These are phyloP conservation scores for Aegle marmelos DNA, from an alignment of 345 rosid genomes.

Conservation along the genomic window DNA sequence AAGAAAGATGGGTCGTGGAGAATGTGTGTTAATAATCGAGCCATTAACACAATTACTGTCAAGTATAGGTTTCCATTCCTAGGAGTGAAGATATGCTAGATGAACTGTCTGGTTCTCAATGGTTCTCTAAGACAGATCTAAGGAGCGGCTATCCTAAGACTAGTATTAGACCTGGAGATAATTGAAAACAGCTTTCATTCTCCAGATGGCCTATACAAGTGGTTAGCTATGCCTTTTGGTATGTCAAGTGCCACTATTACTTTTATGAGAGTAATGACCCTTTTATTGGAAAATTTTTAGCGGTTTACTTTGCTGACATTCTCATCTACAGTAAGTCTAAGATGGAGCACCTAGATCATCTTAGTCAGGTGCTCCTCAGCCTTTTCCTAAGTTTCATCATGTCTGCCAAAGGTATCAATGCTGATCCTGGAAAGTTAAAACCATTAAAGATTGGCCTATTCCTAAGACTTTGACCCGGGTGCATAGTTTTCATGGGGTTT, in stretches of 20 bases:
- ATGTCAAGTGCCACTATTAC: neutral
- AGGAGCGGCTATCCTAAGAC: too few species aligned
- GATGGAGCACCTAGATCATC: neutral
- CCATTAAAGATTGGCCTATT: neutral
- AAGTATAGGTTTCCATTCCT: neutral
- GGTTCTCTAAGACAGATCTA: neutral
- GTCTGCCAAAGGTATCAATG: neutral
- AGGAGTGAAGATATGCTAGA: neutral
- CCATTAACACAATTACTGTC: too few species aligned
- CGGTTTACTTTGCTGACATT: constrained; percentile 1
- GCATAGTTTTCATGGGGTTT: neutral
- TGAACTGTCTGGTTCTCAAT: neutral
- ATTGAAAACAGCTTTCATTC: neutral
- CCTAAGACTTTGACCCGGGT: neutral
- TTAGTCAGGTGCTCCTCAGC: neutral
- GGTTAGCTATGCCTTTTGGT: neutral
- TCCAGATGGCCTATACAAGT: neutral
- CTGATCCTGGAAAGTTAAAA: neutral
- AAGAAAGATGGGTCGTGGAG: neutral
- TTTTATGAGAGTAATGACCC: neutral
- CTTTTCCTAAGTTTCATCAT: neutral
- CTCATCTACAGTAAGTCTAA: neutral
- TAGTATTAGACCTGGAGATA: neutral
- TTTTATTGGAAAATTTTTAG: neutral
- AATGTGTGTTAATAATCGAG: too few species aligned